phyloP scores from a whole-genome alignment of 352 stramenopile species.

The Pythium chondricola region DNA sequence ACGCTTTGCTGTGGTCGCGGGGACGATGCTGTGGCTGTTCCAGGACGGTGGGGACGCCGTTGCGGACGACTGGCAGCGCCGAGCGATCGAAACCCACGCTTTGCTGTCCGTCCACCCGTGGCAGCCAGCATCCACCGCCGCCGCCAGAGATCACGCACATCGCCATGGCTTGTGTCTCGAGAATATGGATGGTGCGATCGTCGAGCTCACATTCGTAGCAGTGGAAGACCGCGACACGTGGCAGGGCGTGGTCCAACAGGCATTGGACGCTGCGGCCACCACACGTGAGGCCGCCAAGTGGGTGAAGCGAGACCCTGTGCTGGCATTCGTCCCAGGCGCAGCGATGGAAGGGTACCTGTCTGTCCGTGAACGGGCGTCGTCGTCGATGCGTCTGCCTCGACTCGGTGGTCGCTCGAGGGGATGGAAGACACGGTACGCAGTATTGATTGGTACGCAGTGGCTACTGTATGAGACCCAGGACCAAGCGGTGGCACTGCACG shows the following conservation, averaged over 20 bases:
- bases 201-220: conserved; percentile 39
- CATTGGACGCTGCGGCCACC: not conserved
- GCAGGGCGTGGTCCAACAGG: conserved; percentile 26
- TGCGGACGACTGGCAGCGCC: conserved; percentile 16
- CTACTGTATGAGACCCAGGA: conserved; percentile 64
- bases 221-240: conserved; percentile 35
- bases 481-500: conserved; percentile 30
- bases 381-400: not conserved
- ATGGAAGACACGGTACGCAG: conserved; percentile 64
- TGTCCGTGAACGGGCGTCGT: conserved; percentile 19
- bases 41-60: conserved; percentile 26
- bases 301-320: conserved; percentile 30
- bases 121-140: conserved; percentile 14
- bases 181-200: conserved; percentile 48
- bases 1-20: conserved; percentile 14
- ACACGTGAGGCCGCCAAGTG: conserved; percentile 2
- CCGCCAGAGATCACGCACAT: not conserved
- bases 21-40: conserved; percentile 16
- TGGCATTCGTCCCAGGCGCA: conserved; percentile 53
- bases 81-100: conserved; percentile 44
- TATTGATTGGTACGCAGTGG: conserved; percentile 63
- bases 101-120: conserved; percentile 45
- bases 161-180: conserved; percentile 47
- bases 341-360: conserved; percentile 73
- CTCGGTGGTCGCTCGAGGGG: not conserved